Conservation (phyloP, 352 stramenopile species). For the Phytopythium sindhum region DNA sequence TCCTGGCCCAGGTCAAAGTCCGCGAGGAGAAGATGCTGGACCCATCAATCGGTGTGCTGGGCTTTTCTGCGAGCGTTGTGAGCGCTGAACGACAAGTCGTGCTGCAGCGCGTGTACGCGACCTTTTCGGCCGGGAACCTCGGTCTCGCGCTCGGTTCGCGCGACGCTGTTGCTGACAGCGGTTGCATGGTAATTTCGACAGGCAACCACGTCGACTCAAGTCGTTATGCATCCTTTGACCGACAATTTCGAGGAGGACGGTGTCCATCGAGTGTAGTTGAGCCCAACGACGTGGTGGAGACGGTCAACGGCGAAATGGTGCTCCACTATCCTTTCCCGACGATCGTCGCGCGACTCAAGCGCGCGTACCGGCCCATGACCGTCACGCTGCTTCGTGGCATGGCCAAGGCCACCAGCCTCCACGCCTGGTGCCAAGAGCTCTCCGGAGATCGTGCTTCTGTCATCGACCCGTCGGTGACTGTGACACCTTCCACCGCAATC, state of each 20-base stretch:
- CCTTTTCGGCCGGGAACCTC: constrained; percentile 44
- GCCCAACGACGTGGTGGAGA: constrained; percentile 34
- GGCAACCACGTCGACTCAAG: constrained; percentile 4
- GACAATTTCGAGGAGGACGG: not conserved
- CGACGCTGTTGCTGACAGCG: constrained; percentile 4
- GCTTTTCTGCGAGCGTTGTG: constrained; percentile 34
- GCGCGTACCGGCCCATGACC: constrained; percentile 38
- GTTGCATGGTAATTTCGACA: constrained; percentile 27
- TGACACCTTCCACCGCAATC: not conserved
- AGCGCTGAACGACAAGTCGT: constrained; percentile 26
- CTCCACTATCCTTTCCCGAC: constrained; percentile 26
- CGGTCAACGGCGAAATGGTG: constrained; percentile 43
- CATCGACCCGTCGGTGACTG: not conserved
- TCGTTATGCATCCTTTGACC: not conserved
- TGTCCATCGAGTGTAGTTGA: constrained; percentile 3
- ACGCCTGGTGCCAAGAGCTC: constrained; percentile 7
- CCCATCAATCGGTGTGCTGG: constrained; percentile 20
- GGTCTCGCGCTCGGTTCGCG: constrained; percentile 31
- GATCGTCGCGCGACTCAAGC: constrained; percentile 32
- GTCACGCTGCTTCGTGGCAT: constrained; percentile 44
- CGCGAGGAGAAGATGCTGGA: constrained; percentile 41
- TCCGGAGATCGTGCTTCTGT: not conserved
- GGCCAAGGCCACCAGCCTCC: constrained; percentile 18
- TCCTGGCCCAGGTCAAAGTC: constrained; percentile 38
- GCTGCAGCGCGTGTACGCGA: constrained; percentile 41